phyloP scores from a whole-genome alignment of 306 rosid genomes.

The Lotus japonicus region DNA sequence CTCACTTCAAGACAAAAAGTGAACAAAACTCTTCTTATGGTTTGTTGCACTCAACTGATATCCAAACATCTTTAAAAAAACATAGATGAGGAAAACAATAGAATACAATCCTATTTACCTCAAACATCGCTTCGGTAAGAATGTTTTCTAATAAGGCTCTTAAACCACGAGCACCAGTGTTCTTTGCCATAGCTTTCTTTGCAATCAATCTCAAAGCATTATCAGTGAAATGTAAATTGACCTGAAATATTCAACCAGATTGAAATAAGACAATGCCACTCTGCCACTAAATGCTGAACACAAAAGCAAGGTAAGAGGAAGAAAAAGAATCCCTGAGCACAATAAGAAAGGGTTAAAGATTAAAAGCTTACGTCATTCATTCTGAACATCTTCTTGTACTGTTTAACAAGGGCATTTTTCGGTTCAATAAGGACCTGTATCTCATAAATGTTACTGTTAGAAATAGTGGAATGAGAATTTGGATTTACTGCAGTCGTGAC shows the following conservation, averaged over 20 bases:
- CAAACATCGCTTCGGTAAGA: conserved; percentile 74
- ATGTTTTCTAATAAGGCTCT: conserved; percentile 58
- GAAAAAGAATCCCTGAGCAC: background rate
- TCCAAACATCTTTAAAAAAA: background rate
- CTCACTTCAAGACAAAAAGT: too few relatives aligned
- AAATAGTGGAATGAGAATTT: background rate
- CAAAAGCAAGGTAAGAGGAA: background rate
- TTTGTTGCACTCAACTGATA: too few relatives aligned
- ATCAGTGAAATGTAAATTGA: conserved; percentile 48
- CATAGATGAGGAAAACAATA: background rate
- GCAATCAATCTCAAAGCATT: conserved; percentile 57
- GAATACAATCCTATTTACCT: conserved; percentile 30
- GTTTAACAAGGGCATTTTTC: conserved; percentile 64
- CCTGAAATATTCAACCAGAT: conserved; percentile 35
- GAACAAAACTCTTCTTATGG: too few relatives aligned
- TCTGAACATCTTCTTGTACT: conserved; percentile 65
- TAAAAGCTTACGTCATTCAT: conserved; percentile 54
- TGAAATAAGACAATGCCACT: background rate
- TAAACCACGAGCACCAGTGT: conserved; percentile 71
- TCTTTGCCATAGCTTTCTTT: conserved; percentile 62
- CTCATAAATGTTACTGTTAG: conserved; percentile 4
- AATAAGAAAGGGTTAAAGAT: conserved; percentile 5
- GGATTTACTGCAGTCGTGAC: too few relatives aligned
- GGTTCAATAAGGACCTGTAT: conserved; percentile 62
- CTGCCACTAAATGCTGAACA: background rate